phyloP scores from a whole-genome alignment of 140 eudicot species.

The Senecio squalidus region DNA sequence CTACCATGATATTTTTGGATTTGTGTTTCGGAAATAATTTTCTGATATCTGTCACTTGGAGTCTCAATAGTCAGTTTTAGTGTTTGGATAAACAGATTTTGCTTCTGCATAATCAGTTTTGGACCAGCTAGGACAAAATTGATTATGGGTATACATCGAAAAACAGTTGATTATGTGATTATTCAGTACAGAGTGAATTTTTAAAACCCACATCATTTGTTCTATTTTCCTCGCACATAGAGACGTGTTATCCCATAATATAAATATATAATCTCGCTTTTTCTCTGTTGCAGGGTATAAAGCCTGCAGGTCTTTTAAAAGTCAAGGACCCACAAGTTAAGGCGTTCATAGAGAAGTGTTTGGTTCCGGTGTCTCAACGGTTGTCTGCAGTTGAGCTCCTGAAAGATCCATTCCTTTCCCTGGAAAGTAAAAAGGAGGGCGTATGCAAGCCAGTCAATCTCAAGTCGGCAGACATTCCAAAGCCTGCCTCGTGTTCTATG shows the following conservation, averaged over 20 bases:
- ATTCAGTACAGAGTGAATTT: no score
- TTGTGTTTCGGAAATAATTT: not conserved
- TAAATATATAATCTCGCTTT: not conserved
- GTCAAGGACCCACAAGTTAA: conserved; percentile 45
- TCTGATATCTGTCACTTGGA: not conserved
- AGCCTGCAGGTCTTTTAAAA: conserved; percentile 37
- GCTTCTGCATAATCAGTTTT: not conserved
- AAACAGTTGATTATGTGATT: not conserved
- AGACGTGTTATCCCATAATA: not conserved
- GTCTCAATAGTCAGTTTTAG: not conserved
- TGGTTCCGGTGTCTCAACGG: conserved; percentile 35
- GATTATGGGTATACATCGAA: not conserved
- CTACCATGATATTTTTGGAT: not conserved
- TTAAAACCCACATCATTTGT: no score
- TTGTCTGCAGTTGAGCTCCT: conserved; percentile 46
- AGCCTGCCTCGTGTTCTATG: conserved; percentile 30
- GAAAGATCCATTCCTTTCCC: conserved; percentile 42
- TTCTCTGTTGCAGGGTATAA: conserved; percentile 28
- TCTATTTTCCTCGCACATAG: not conserved
- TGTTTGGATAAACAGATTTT: not conserved
- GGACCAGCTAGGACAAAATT: not conserved
- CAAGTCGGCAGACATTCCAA: conserved; percentile 18
- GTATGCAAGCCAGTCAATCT: conserved; percentile 20
- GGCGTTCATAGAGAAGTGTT: conserved; percentile 48
- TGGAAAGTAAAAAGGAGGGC: conserved; percentile 25